Evolutionary conservation across 352 stramenopile genomes (phyloP).

Genomic region (Globisporangium echinulatum): DNA sequence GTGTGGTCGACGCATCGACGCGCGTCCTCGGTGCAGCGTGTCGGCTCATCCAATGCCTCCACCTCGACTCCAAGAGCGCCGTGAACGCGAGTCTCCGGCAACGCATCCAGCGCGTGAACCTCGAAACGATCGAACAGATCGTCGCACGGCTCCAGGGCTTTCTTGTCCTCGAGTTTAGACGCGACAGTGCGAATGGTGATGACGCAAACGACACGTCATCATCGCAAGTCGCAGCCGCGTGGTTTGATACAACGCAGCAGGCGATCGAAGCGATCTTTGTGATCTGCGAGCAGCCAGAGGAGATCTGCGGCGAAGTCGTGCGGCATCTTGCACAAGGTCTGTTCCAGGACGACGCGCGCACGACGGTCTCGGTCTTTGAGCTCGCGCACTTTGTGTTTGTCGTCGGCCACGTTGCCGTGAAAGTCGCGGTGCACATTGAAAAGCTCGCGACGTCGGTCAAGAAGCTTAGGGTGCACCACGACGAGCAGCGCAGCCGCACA

Average conservation of each 20-base stretch:
- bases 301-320: conserved; percentile 67
- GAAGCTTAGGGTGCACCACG: conserved; percentile 77
- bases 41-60: conserved; percentile 56
- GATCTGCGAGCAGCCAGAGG: conserved; percentile 86
- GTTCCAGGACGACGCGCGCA: conserved; percentile 49
- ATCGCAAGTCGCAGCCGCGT: conserved; percentile 39
- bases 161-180: conserved; percentile 79
- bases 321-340: conserved; percentile 52
- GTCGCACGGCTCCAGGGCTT: conserved; percentile 85
- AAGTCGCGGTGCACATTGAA: conserved; percentile 93
- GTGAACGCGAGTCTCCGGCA: conserved; percentile 33
- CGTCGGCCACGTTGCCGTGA: conserved; percentile 92
- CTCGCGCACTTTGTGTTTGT: conserved; percentile 95
- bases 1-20: conserved; percentile 36
- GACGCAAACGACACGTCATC: no score
- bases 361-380: conserved; percentile 59
- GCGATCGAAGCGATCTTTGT: conserved; percentile 91
- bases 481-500: conserved; percentile 47
- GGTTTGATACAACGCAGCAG: conserved; percentile 91
- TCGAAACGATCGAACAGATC: conserved; percentile 86
- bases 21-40: conserved; percentile 55
- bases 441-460: conserved; percentile 81
- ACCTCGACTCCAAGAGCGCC: conserved; percentile 37
- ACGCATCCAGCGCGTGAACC: conserved; percentile 65
- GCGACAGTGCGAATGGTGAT: conserved; percentile 5